These are phyloP conservation scores for Wickerhamomyces subpelliculosus DNA, from an alignment of 805 yeast genomes.

Conservation along the genomic window DNA sequence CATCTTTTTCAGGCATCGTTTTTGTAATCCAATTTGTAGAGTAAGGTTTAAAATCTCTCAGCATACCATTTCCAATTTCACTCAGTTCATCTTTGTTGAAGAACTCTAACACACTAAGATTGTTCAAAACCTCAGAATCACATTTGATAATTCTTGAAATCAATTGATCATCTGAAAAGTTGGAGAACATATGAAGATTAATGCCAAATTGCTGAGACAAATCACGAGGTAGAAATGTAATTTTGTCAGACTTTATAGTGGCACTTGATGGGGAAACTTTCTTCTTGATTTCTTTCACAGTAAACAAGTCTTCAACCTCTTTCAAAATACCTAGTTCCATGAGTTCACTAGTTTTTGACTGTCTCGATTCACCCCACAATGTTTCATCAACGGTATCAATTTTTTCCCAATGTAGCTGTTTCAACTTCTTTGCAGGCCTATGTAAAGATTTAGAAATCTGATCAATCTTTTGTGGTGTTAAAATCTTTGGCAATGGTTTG, in stretches of 20 bases:
- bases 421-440: conserved; percentile 63
- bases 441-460: conserved; percentile 36
- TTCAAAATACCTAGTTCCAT: conserved; percentile 71
- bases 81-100: conserved; percentile 67
- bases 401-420: conserved; percentile 97
- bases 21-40: conserved; percentile 51
- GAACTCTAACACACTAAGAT: conserved; percentile 75
- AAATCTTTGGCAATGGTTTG: conserved; percentile 2
- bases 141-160: conserved; percentile 71
- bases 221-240: conserved; percentile 73
- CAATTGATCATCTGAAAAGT: conserved; percentile 54
- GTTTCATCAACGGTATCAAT: conserved; percentile 79
- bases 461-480: conserved; percentile 8
- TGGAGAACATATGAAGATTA: conserved; percentile 73
- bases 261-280: conserved; percentile 42
- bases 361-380: conserved; percentile 70
- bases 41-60: conserved; percentile 74
- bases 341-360: conserved; percentile 51
- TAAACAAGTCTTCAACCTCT: conserved; percentile 82
- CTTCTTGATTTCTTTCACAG: conserved; percentile 62
- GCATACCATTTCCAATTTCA: conserved; percentile 65
- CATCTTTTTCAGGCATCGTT: conserved; percentile 54
- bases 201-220: conserved; percentile 93
- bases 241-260: conserved; percentile 43
- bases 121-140: conserved; percentile 61